Conservation (phyloP, 441 rosid genomes). For the Cnidoscolus chayamansa region DNA sequence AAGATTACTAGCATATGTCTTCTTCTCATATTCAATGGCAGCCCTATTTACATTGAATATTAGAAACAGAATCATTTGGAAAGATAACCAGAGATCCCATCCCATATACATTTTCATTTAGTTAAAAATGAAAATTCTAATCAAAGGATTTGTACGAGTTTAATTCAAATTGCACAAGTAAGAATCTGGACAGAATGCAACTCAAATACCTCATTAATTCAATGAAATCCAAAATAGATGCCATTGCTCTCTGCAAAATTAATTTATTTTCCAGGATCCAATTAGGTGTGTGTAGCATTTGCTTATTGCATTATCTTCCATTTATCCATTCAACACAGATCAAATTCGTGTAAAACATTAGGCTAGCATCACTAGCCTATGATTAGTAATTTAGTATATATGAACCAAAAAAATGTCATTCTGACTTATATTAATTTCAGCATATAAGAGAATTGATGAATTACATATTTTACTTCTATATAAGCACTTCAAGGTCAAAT, state of each 20-base stretch:
- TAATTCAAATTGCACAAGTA: not conserved
- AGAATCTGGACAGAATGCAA: not conserved
- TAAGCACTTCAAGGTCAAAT: not conserved
- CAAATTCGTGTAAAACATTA: not conserved
- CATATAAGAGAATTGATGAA: not conserved
- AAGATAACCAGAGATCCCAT: not conserved
- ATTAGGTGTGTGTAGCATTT: not conserved
- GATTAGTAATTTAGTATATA: not conserved
- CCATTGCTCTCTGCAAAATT: not conserved
- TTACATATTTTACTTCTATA: too few species aligned
- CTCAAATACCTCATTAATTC: not conserved
- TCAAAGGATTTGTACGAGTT: not conserved
- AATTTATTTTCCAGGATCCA: not conserved
- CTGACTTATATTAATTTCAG: too few species aligned
- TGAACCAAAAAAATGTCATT: too few species aligned
- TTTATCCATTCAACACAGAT: not conserved
- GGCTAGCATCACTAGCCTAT: not conserved
- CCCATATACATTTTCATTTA: not conserved
- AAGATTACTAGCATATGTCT: conserved; percentile 53
- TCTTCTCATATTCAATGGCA: conserved; percentile 76
- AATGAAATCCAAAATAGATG: not conserved
- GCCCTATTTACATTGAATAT: conserved; percentile 38
- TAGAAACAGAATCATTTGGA: not conserved
- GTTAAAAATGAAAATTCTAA: not conserved
- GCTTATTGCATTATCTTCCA: too few species aligned